Evolutionary conservation across 805 yeast species (phyloP).

Genomic region (Metschnikowia santaceciliae): DNA sequence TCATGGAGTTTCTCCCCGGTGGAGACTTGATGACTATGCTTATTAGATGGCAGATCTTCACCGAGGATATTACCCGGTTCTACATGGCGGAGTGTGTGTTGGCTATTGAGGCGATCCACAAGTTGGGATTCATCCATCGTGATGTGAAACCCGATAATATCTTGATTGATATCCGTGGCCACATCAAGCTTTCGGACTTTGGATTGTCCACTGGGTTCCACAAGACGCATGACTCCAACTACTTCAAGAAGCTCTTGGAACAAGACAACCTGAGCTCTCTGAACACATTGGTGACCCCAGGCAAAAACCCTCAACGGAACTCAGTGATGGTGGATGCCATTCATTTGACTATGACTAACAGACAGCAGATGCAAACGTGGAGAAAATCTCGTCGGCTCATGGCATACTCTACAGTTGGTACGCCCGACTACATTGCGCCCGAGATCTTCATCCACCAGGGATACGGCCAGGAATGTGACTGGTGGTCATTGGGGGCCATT

Average conservation of each 20-base stretch:
- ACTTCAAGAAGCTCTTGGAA: slow-evolving; percentile 77
- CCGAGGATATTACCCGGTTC: slow-evolving; percentile 88
- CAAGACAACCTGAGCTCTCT: slow-evolving; percentile 41
- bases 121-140: slow-evolving; percentile 90
- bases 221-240: slow-evolving; percentile 85
- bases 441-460: slow-evolving; percentile 92
- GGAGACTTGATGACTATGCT: slow-evolving; percentile 94
- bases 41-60: slow-evolving; percentile 88
- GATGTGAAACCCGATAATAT: slow-evolving; percentile 98
- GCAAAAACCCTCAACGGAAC: slow-evolving; percentile 43
- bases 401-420: slow-evolving; percentile 96
- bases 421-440: slow-evolving; percentile 95
- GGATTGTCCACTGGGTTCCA: slow-evolving; percentile 89
- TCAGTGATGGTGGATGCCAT: slow-evolving; percentile 91
- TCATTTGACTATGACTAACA: slow-evolving; percentile 89
- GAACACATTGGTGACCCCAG: slow-evolving; percentile 19
- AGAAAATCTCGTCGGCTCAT: slow-evolving; percentile 83
- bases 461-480: slow-evolving; percentile 94
- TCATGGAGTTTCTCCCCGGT: slow-evolving; percentile 76
- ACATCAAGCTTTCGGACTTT: slow-evolving; percentile 67
- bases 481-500: slow-evolving; percentile 97
- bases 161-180: slow-evolving; percentile 74
- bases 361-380: slow-evolving; percentile 96
- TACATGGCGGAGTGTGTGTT: slow-evolving; percentile 95
- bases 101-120: slow-evolving; percentile 92